These are phyloP conservation scores for Nitzschia sp. DNA, from an alignment of 108 stramenopile species.

Conservation along the genomic window DNA sequence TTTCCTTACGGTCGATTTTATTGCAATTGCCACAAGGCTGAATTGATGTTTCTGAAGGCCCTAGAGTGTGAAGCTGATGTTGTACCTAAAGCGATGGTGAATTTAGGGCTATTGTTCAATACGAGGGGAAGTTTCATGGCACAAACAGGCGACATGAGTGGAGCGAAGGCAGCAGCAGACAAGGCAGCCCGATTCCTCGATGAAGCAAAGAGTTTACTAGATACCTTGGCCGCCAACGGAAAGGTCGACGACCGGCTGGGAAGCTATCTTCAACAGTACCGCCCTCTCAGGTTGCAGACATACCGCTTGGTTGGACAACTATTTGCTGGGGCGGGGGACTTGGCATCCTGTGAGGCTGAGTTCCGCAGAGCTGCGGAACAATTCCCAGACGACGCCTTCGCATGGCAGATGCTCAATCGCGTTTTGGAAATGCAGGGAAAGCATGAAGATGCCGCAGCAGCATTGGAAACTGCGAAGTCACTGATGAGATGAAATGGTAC, in stretches of 20 bases:
- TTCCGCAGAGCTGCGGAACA: conserved; percentile 43
- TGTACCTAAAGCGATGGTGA: conserved; percentile 53
- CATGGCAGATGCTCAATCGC: conserved; percentile 51
- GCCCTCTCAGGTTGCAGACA: conserved; percentile 43
- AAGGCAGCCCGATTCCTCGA: conserved; percentile 40
- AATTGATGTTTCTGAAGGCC: conserved; percentile 59
- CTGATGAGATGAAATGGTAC: neutral
- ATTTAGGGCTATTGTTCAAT: conserved; percentile 48
- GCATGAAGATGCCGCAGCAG: conserved; percentile 33
- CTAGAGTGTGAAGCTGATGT: conserved; percentile 42
- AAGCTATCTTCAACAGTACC: conserved; percentile 32
- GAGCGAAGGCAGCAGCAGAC: conserved; percentile 29
- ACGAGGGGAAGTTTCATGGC: conserved; percentile 42
- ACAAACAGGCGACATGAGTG: conserved; percentile 41
- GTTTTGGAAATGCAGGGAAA: conserved; percentile 61
- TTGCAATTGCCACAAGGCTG: conserved; percentile 22
- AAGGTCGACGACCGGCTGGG: conserved; percentile 25
- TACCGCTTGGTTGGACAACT: conserved; percentile 50
- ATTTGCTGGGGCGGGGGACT: conserved; percentile 44
- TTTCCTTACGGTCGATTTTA: neutral
- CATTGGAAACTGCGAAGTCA: neutral
- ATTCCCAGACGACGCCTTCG: conserved; percentile 38
- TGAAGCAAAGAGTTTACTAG: conserved; percentile 39
- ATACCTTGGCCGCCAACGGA: conserved; percentile 21
- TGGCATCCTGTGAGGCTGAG: conserved; percentile 47